These are phyloP conservation scores for Phytopythium vexans DNA, from an alignment of 352 stramenopile genomes.

Conservation along the genomic window DNA sequence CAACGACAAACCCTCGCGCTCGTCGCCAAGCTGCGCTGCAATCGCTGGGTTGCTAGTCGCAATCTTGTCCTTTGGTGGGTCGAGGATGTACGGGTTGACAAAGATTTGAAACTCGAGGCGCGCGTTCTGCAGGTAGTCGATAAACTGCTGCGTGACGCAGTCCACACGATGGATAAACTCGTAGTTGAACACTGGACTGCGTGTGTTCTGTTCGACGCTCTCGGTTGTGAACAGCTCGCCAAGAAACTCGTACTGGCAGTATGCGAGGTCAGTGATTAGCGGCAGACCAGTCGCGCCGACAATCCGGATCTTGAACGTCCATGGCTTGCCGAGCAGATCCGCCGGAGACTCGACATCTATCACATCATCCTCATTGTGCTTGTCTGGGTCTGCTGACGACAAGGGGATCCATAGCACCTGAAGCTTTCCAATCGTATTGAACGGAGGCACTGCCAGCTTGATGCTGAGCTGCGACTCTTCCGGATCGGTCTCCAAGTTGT, in stretches of 20 bases:
- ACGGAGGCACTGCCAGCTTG: conserved; percentile 89
- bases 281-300: conserved; percentile 80
- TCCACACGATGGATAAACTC: conserved; percentile 84
- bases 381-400: conserved; percentile 65
- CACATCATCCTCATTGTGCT: conserved; percentile 61
- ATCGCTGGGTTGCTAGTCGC: conserved; percentile 73
- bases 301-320: conserved; percentile 89
- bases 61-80: conserved; percentile 81
- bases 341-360: conserved; percentile 70
- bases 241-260: conserved; percentile 93
- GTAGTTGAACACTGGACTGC: conserved; percentile 90
- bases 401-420: conserved; percentile 89
- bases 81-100: conserved; percentile 87
- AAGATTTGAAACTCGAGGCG: conserved; percentile 88
- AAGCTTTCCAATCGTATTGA: conserved; percentile 92
- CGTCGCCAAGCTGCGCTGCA: conserved; percentile 52
- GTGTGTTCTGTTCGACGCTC: conserved; percentile 85
- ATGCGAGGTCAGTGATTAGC: conserved; percentile 87
- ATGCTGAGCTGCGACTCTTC: conserved; percentile 88
- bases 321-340: conserved; percentile 86
- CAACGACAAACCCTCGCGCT: conserved; percentile 29
- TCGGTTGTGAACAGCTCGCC: conserved; percentile 91
- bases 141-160: conserved; percentile 84
- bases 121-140: conserved; percentile 79
- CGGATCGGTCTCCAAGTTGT: conserved; percentile 90